These are phyloP conservation scores for Sarocladium brachiariae DNA, from an alignment of 2,329 filamentous ascomycete genomes.

Conservation along the genomic window DNA sequence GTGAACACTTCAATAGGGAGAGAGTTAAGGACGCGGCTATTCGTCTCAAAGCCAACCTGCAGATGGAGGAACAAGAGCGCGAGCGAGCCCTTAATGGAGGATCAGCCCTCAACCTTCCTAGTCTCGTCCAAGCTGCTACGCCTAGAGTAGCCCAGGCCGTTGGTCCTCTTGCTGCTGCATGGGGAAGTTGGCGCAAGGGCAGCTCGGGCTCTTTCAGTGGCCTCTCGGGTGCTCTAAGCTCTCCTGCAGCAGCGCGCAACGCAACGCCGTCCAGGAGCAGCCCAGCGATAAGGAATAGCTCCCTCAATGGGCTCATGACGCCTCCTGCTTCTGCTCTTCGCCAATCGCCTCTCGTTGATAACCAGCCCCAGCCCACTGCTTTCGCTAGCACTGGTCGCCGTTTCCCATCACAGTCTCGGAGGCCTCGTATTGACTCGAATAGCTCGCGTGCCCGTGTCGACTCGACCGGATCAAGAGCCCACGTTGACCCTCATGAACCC, in stretches of 20 bases:
- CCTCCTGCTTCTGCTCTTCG: conserved; percentile 74
- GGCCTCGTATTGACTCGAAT: conserved; percentile 23
- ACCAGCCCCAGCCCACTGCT: conserved; percentile 48
- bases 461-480: conserved; percentile 1
- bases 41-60: conserved; percentile 83
- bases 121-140: conserved; percentile 70
- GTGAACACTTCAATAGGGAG: conserved; percentile 69
- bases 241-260: conserved; percentile 33
- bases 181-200: conserved; percentile 85
- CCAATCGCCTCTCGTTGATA: conserved; percentile 44
- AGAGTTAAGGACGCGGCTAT: conserved; percentile 86
- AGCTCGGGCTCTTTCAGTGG: conserved; percentile 43
- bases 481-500: conserved; percentile 9
- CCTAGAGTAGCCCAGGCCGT: conserved; percentile 81
- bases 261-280: conserved; percentile 56
- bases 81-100: conserved; percentile 73
- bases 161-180: conserved; percentile 76
- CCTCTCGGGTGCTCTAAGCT: conserved; percentile 40
- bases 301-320: conserved; percentile 77
- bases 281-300: conserved; percentile 45
- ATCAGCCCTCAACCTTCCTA: conserved; percentile 61
- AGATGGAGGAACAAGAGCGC: conserved; percentile 96
- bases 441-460: conserved; percentile 16
- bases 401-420: conserved; percentile 39
- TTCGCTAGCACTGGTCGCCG: conserved; percentile 55